Percentiles rank a stretch among this genome's conserved stretches.
Conservation (phyloP, 2,329 filamentous ascomycete genomes). For the Colletotrichum nymphaeae region DNA sequence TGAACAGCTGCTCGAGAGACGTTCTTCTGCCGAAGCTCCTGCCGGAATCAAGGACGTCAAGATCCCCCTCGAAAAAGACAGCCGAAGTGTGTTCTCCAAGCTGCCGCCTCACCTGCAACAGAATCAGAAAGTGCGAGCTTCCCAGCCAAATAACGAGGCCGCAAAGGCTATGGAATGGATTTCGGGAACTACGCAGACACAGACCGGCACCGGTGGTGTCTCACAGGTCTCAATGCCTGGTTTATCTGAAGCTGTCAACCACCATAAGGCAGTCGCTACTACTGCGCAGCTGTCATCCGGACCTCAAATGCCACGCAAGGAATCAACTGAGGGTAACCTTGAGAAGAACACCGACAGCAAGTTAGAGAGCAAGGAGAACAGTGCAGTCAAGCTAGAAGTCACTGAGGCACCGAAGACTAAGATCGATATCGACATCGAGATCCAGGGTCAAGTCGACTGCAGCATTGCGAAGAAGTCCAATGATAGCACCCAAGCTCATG, state of each 20-base stretch:
- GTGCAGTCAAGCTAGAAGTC: not conserved
- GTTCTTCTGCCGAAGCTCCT: conserved; percentile 6
- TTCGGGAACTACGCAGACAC: not conserved
- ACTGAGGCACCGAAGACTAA: too few species aligned
- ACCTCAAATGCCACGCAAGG: not conserved
- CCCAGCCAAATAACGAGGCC: not conserved
- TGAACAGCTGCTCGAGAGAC: not conserved
- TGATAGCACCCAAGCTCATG: not conserved
- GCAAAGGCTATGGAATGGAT: not conserved
- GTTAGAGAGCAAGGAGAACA: not conserved
- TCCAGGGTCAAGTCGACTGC: not conserved
- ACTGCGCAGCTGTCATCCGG: not conserved
- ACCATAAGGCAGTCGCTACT: not conserved
- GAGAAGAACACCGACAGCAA: not conserved
- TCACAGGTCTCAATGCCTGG: conserved; percentile 5
- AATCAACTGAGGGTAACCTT: not conserved
- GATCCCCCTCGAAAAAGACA: not conserved
- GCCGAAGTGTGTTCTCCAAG: not conserved
- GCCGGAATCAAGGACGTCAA: conserved; percentile 18
- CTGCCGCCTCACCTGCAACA: not conserved
- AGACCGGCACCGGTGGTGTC: not conserved
- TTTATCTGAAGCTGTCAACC: not conserved
- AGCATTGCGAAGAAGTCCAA: not conserved
- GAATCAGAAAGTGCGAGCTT: not conserved
- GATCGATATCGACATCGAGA: not conserved